Conservation (phyloP, 768 basidiomycete species). For the Boletus rubescentipes region DNA sequence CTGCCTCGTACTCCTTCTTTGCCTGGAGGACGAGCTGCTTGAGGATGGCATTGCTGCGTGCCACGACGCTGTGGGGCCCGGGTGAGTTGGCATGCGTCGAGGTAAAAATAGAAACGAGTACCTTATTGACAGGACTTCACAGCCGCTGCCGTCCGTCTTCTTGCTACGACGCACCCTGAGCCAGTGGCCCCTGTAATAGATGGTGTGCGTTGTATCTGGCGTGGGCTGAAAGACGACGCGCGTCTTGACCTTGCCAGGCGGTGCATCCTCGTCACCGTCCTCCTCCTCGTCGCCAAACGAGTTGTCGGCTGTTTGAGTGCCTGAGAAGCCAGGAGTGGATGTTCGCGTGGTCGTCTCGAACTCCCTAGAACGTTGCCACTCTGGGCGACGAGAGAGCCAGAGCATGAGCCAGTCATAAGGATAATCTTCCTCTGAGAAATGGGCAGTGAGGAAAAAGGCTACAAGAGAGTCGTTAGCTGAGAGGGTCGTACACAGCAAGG, state of each 20-base stretch:
- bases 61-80: conserved; percentile 60
- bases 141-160: conserved; percentile 66
- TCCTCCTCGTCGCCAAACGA: conserved; percentile 53
- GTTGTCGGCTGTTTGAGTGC: conserved; percentile 47
- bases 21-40: conserved; percentile 89
- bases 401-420: conserved; percentile 92
- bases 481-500: not conserved
- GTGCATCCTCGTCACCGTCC: conserved; percentile 46
- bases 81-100: conserved; percentile 13
- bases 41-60: conserved; percentile 77
- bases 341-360: conserved; percentile 86
- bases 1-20: conserved; percentile 87
- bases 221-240: conserved; percentile 88
- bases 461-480: conserved; percentile 8
- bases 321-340: conserved; percentile 56
- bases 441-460: conserved; percentile 88
- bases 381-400: conserved; percentile 81
- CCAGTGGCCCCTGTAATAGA: conserved; percentile 85
- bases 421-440: conserved; percentile 88
- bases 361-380: conserved; percentile 88
- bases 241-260: conserved; percentile 66
- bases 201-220: conserved; percentile 84
- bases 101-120: conserved; percentile 28
- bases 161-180: conserved; percentile 69
- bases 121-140: conserved; percentile 79